A percentile compares a stretch with the other conserved stretches of the same genome.
phyloP scores from a whole-genome alignment of 805 yeast genomes.

The Candida nitratophila region DNA sequence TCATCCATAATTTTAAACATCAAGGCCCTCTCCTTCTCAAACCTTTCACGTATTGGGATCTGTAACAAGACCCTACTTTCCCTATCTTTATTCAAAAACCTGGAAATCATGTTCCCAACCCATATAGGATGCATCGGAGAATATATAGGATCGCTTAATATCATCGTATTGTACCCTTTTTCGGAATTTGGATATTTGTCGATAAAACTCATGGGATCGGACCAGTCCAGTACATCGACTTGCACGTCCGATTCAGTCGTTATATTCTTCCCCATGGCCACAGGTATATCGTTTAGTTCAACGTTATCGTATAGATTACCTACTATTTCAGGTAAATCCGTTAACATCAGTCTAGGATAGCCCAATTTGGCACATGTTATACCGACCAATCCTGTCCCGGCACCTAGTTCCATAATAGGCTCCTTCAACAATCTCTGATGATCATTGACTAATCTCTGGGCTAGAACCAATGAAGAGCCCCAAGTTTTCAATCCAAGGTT shows the following conservation, averaged over 20 bases:
- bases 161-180: slow-evolving; percentile 45
- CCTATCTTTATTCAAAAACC: slow-evolving; percentile 30
- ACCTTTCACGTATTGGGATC: slow-evolving; percentile 66
- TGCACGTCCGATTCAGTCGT: slow-evolving; percentile 6
- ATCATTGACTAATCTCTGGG: slow-evolving; percentile 41
- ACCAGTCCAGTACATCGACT: slow-evolving; percentile 73
- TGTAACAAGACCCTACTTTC: slow-evolving; percentile 54
- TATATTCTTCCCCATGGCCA: slow-evolving; percentile 4
- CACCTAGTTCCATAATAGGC: slow-evolving; percentile 69
- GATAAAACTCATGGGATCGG: slow-evolving; percentile 36
- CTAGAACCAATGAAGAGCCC: slow-evolving; percentile 81
- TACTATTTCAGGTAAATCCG: slow-evolving; percentile 77
- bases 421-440: slow-evolving; percentile 13
- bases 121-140: slow-evolving; percentile 73
- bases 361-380: slow-evolving; percentile 58
- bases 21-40: slow-evolving; percentile 52
- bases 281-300: slow-evolving; percentile 36
- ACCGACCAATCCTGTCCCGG: slow-evolving; percentile 93
- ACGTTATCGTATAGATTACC: slow-evolving; percentile 60
- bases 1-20: slow-evolving; percentile 50
- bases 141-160: slow-evolving; percentile 86
- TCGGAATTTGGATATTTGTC: slow-evolving; percentile 17
- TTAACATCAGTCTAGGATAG: slow-evolving; percentile 36
- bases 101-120: slow-evolving; percentile 53
- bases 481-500: slow-evolving; percentile 89